Percentiles rank a stretch among this genome's conserved stretches.
These are phyloP conservation scores for Hyaloscypha finlandica DNA, from an alignment of 495 filamentous ascomycete genomes.

Conservation along the genomic window DNA sequence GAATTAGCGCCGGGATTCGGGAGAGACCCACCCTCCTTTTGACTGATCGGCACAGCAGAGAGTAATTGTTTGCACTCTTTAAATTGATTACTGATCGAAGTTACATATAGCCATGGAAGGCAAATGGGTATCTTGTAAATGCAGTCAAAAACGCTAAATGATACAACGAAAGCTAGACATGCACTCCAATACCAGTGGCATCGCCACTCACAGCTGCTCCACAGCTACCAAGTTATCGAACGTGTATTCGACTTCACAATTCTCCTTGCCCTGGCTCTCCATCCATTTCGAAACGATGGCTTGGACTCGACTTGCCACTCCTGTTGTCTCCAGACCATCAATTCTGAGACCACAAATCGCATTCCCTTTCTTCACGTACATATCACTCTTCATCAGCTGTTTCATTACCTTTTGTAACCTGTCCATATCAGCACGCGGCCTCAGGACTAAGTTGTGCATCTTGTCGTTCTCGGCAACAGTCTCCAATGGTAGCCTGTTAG, in stretches of 20 bases:
- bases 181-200: not conserved
- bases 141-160: constrained; percentile 10
- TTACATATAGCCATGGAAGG: not conserved
- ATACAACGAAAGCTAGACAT: not conserved
- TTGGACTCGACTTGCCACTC: constrained; percentile 11
- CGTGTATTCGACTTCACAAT: constrained; percentile 23
- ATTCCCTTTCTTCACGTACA: constrained; percentile 15
- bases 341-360: constrained; percentile 9
- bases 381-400: constrained; percentile 9
- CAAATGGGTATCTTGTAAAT: constrained; percentile 29
- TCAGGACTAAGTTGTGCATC: constrained; percentile 29
- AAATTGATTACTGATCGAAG: not conserved
- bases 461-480: constrained; percentile 35
- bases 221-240: constrained; percentile 21
- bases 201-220: not conserved
- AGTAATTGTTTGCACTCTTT: not conserved
- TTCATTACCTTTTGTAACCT: not conserved
- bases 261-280: not conserved
- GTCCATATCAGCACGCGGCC: not conserved
- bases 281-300: constrained; percentile 21
- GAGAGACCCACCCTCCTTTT: constrained; percentile 5
- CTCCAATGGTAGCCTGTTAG: constrained; percentile 48
- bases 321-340: constrained; percentile 7
- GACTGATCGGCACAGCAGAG: not conserved
- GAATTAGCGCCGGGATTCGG: constrained; percentile 8